Base-by-base conservation (phyloP, 371 early-diverging fungal genomes). In the Apophysomyces variabilis region DNA sequence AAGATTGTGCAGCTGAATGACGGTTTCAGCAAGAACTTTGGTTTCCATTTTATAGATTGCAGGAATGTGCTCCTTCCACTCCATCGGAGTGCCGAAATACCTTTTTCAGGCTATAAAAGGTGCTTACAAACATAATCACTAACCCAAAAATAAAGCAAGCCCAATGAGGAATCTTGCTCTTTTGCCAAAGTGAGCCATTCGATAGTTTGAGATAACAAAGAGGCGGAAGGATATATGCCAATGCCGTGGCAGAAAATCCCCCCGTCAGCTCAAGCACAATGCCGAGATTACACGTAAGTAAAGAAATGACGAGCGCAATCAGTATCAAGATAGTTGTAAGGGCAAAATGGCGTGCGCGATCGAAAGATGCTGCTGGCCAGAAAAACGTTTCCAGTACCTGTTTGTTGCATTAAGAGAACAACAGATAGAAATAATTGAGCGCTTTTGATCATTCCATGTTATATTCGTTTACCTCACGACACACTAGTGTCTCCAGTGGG, bases 251-350 rank as follows among this genome's bases (percentile, higher is more conserved):
- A 1, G 92, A 90, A 70, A 92, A 82, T 3, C 88, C 91, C 11
- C 93, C 94, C 0, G 92, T 92, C 56, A 93, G 66, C 70, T 93
- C 94, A 35, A 92, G 72, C 7, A 92, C 84, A 64, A 91, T 85
- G 5, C 93, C 93, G 38, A 93, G 75, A 60, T 93, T 83, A 62
- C 90, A 89, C 3, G 90, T 90, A 18, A 85, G 62, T 35, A 91
- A 72, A 1, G 91, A 90, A 7, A 93, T 80, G 0, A 73, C 38
- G 60, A 93, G 69, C 0, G 88, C 77, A 1, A 73, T 58, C 1
- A 85, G 74, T 9, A 89, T 83, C 60, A 93, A 68, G 0, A 73
- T 72, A 0, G 91, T 89, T 1, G 93, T 93, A 46, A 90, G 77
- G 8, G 79, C 38, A 18, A 85, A 73, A 46, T 91, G 91, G 2